Evolutionary conservation across 805 yeast species (phyloP), one percentile per base, ranked within the genome.

Genomic region (Ogataea henricii): DNA sequence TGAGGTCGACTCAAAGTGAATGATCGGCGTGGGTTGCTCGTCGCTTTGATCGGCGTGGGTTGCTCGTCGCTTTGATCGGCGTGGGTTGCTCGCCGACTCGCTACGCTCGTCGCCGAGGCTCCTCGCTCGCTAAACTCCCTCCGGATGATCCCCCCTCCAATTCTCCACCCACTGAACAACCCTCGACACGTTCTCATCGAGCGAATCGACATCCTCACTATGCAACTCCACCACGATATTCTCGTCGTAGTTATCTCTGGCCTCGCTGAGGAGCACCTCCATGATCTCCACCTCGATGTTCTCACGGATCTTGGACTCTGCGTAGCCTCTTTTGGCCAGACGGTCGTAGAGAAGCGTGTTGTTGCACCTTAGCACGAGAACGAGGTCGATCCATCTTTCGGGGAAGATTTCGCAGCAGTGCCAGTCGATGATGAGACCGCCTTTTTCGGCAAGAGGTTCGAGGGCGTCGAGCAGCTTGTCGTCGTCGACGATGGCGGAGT

Each of bases 401-500:
- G 98, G 98, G 63, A 94, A 92, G 17, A 89, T 80, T 61, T 94
- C 99, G 68, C 96, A 89, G 38, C 92, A 94, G 65, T 94, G 99
- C 99, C 99, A 94, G 67, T 94, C 99, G 10, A 94, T 76, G 7
- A 94, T 72, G n/a, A 77, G 74, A 1, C 95, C 96, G n/a, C 99
- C 99, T 53, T 81, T 72, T 45, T 85, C 85, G 41, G 91, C 72
- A 33, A 85, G 78, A 6, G 85, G 83, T 65, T 91, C 97, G 42
- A 94, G 67, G 20, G 80, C 79, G 64, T 94, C 98, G 48, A 90
- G 68, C 12, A 92, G 72, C 63, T 82, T 84, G 62, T 94, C 98
- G 60, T 92, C 99, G 68, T 94, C 97, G 4, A 92, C 97, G 34
- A 92, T 88, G 42, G 85, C 79, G 2, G 95, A 81, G 59, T 92